phyloP scores from a whole-genome alignment of 257 asterid species.

The Solanum microdontum region DNA sequence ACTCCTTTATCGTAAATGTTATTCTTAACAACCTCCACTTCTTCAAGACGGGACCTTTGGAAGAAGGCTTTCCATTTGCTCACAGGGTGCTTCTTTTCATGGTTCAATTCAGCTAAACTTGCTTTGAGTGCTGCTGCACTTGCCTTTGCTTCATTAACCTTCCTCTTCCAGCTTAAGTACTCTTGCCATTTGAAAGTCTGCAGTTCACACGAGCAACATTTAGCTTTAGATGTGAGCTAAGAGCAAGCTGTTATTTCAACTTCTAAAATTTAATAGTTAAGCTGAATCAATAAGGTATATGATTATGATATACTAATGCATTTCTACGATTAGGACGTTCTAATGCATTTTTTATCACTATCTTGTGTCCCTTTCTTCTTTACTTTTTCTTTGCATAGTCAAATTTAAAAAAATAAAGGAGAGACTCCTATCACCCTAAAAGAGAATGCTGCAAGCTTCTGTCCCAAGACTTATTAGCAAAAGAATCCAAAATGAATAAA shows the following conservation, averaged over 20 bases:
- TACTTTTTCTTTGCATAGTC: neutral
- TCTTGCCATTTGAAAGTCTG: constrained; percentile 97
- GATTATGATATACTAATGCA: neutral
- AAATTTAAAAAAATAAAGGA: neutral
- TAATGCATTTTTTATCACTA: neutral
- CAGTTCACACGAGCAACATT: constrained; percentile 1
- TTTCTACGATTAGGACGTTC: neutral
- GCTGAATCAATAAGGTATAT: neutral
- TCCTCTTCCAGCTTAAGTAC: constrained; percentile 72
- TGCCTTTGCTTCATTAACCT: constrained; percentile 72
- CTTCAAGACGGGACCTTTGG: constrained; percentile 66
- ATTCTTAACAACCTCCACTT: constrained; percentile 46
- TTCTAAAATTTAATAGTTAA: neutral
- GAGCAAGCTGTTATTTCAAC: neutral
- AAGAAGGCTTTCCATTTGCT: constrained; percentile 76
- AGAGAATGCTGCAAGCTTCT: neutral
- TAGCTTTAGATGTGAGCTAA: neutral
- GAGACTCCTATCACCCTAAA: neutral
- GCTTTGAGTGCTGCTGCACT: constrained; percentile 78
- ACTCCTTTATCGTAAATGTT: constrained; percentile 68
- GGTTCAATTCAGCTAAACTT: constrained; percentile 50
- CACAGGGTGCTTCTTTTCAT: constrained; percentile 39
- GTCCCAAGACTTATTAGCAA: neutral
- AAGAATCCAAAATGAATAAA: neutral
- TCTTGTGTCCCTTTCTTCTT: neutral